Base-by-base conservation (phyloP, 1,284 basidiomycete genomes). In the Irpex sp. region DNA sequence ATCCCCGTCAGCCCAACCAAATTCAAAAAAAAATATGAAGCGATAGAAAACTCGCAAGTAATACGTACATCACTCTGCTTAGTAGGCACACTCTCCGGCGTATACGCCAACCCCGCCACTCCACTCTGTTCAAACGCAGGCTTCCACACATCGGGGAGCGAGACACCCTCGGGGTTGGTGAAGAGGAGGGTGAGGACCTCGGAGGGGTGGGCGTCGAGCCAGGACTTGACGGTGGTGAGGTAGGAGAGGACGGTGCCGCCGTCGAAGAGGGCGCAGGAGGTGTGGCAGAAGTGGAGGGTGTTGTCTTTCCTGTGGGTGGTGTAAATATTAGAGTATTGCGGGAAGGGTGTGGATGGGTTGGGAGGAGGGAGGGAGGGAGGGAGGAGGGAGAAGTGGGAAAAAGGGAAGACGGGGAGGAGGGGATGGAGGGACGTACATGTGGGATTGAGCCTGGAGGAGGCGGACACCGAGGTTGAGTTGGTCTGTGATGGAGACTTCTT, bases 151-250 rank as follows among this genome's bases (percentile, higher is more conserved):
- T 78, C 75, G 0, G 77, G 68, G 3, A 87, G 75, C 1, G 82
- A 81, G 40, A 83, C 73, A 21, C 81, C 80, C 65, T 92, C 89
- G 3, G 82, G 83, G 74, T 92, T 92, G 57, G 89, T 89, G 70
- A 92, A 85, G 52, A 92, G 75, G 64, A 92, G 73, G 0, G 89
- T 89, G 64, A 92, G 69, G 65, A 92, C 88, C 74, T 93, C 91
- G 69, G 86, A 87, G 0, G 90, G 88, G 74, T 94, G 91, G 2
- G 79, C 74, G 63, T 85, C 81, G 47, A 92, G 76, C 81, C 85
- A 95, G 2, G 79, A 64, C 62, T 71, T 57, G 48, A 73, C 70
- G 15, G 64, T 70, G 19, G 65, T 66, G 51, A 71, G 69, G 63
- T 72, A 73, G 62, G 69, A 69, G 59, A 72, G 73, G 9, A 93